These are phyloP conservation scores for Saitozyma podzolica DNA, from an alignment of 768 basidiomycete genomes.

Conservation along the genomic window DNA sequence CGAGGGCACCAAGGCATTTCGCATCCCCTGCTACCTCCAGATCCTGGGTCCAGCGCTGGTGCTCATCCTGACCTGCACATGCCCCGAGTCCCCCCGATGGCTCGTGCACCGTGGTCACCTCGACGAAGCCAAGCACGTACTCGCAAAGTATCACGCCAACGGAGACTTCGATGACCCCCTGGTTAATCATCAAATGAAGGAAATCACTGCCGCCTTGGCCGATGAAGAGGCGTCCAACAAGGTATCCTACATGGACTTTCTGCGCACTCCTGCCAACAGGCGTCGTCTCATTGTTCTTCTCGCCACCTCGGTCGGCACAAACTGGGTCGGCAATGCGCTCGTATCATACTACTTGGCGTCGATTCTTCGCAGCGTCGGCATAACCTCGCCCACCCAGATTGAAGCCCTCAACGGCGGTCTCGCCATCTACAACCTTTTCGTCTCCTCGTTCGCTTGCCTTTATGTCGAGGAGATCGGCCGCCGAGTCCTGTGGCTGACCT, in stretches of 20 bases:
- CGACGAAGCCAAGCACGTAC: slow-evolving; percentile 29
- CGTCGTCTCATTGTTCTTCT: slow-evolving; percentile 25
- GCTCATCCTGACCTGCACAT: slow-evolving; percentile 16
- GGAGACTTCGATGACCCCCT: slow-evolving; percentile 35
- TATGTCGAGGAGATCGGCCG: slow-evolving; percentile 42
- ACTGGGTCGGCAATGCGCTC: slow-evolving; percentile 40
- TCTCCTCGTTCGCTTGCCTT: slow-evolving; percentile 12
- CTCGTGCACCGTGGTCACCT: slow-evolving; percentile 29
- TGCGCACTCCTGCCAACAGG: slow-evolving; percentile 30
- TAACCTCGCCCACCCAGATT: slow-evolving; percentile 36
- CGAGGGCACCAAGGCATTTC: slow-evolving; percentile 23
- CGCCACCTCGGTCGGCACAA: slow-evolving; percentile 23
- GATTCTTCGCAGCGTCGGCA: slow-evolving; percentile 36
- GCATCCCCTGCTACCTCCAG: slow-evolving; percentile 27
- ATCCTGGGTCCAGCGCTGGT: slow-evolving; percentile 21
- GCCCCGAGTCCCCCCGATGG: slow-evolving; percentile 37
- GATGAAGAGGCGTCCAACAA: slow-evolving; percentile 27
- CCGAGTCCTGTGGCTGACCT: slow-evolving; percentile 28
- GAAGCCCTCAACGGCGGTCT: slow-evolving; percentile 42
- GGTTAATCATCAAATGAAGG: slow-evolving; percentile 37
- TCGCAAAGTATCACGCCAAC: slow-evolving; percentile 42
- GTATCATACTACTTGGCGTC: slow-evolving; percentile 39
- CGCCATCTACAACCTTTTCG: slow-evolving; percentile 22
- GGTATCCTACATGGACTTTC: slow-evolving; percentile 25
- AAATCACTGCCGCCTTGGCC: slow-evolving; percentile 33